These are phyloP conservation scores for Aspergillus mulundensis DNA, from an alignment of 495 filamentous ascomycete genomes.

Conservation along the genomic window DNA sequence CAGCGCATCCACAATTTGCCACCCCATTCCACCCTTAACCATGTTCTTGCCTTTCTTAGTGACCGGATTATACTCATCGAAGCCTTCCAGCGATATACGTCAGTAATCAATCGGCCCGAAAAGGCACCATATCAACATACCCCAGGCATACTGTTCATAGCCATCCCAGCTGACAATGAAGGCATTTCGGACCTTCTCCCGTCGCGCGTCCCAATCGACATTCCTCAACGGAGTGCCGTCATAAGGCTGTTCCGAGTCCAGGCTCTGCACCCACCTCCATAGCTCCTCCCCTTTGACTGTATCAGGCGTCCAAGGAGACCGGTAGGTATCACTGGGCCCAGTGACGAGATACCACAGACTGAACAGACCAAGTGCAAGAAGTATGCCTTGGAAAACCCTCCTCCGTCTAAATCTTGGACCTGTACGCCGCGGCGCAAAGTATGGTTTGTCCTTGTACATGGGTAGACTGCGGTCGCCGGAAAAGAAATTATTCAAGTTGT, in stretches of 20 bases:
- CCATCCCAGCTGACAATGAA: slow-evolving; percentile 88
- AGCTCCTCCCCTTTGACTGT: slow-evolving; percentile 31
- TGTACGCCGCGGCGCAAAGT: slow-evolving; percentile 47
- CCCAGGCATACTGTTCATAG: slow-evolving; percentile 93
- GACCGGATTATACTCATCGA: slow-evolving; percentile 79
- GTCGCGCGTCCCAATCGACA: slow-evolving; percentile 65
- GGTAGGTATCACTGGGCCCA: slow-evolving; percentile 56
- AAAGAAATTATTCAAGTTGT: slow-evolving; percentile 50
- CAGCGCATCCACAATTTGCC: slow-evolving; percentile 96
- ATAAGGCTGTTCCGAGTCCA: slow-evolving; percentile 26
- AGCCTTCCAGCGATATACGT: slow-evolving; percentile 48
- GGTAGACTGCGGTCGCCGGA: slow-evolving; percentile 62
- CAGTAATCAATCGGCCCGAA: neutral
- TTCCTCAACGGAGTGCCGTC: slow-evolving; percentile 17
- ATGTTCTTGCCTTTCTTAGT: slow-evolving; percentile 78
- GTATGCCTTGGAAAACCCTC: slow-evolving; percentile 22
- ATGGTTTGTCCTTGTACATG: slow-evolving; percentile 99
- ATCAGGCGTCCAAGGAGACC: slow-evolving; percentile 17
- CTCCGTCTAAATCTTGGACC: slow-evolving; percentile 32
- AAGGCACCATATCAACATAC: slow-evolving; percentile 41
- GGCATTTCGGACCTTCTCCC: slow-evolving; percentile 82
- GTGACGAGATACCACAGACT: slow-evolving; percentile 50
- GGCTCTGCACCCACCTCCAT: slow-evolving; percentile 39
- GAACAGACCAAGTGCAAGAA: slow-evolving; percentile 33
- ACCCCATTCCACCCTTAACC: slow-evolving; percentile 71